Conservation (phyloP, 2,329 filamentous ascomycete genomes). For the Rosellinia necatrix region DNA sequence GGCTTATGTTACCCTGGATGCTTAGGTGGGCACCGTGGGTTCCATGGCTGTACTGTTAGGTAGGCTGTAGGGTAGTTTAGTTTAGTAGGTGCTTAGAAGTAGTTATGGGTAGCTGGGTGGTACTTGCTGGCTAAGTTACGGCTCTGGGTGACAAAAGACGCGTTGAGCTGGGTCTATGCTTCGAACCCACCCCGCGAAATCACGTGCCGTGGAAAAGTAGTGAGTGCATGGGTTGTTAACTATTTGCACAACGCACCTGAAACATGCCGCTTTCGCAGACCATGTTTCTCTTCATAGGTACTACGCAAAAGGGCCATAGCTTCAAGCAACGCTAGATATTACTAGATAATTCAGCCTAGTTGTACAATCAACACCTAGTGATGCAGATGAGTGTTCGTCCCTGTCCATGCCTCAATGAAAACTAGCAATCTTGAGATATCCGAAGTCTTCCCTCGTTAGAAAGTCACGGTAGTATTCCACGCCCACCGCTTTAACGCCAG, state of each 20-base stretch:
- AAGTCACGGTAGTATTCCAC: constrained; percentile 25
- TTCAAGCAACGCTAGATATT: constrained; percentile 16
- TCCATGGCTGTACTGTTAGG: neutral
- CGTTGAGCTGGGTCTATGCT: constrained; percentile 10
- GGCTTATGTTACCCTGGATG: no score
- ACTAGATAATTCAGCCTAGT: constrained; percentile 17
- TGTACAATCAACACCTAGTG: neutral
- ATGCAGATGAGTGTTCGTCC: constrained; percentile 18
- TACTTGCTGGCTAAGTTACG: neutral
- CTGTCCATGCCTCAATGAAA: constrained; percentile 11
- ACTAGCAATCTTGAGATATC: constrained; percentile 23
- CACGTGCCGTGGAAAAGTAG: no score
- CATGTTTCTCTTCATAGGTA: neutral
- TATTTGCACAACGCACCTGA: no score
- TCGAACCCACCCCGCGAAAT: constrained; percentile 25
- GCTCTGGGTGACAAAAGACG: constrained; percentile 14
- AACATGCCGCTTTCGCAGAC: no score
- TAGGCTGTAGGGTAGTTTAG: neutral
- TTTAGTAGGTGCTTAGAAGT: neutral
- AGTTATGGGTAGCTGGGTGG: neutral
- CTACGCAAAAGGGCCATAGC: neutral
- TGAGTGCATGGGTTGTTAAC: no score
- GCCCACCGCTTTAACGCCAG: constrained; percentile 30
- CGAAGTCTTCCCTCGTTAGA: constrained; percentile 21
- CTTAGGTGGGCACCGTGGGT: no score